These are phyloP conservation scores for Staphylotrichum tortipilum DNA, from an alignment of 495 filamentous ascomycete genomes.

Conservation along the genomic window DNA sequence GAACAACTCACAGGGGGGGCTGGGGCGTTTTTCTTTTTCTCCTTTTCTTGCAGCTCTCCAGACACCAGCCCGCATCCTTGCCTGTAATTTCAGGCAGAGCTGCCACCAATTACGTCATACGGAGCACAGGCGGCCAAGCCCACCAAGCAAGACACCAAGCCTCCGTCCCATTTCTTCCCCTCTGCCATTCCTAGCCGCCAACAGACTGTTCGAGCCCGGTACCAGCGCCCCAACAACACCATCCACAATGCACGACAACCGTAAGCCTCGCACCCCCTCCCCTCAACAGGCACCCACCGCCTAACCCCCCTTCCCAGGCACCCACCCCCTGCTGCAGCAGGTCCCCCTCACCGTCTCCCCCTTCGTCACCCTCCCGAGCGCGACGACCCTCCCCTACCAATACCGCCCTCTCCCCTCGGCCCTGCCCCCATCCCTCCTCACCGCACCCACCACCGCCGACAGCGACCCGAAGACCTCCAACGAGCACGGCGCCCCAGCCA, in stretches of 20 bases:
- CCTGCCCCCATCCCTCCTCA: constrained; percentile 63
- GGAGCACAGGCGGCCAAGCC: too few species aligned
- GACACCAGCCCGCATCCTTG: too few species aligned
- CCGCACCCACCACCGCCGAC: constrained; percentile 26
- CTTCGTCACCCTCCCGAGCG: constrained; percentile 82
- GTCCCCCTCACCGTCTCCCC: constrained; percentile 89
- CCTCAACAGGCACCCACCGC: neutral
- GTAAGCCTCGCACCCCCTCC: constrained; percentile 16
- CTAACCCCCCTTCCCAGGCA: constrained; percentile 40
- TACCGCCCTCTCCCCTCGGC: constrained; percentile 83
- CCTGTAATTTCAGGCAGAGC: too few species aligned
- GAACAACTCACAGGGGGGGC: too few species aligned
- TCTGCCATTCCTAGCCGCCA: too few species aligned
- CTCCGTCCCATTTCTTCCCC: too few species aligned
- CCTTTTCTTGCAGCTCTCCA: too few species aligned
- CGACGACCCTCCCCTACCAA: constrained; percentile 88
- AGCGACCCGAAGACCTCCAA: constrained; percentile 23
- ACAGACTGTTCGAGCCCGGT: too few species aligned
- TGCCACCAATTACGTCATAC: too few species aligned
- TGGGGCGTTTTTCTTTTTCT: too few species aligned
- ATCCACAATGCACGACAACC: constrained; percentile 41
- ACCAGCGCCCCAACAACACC: too few species aligned
- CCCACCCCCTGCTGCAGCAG: constrained; percentile 84
- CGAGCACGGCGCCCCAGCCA: neutral
- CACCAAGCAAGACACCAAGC: too few species aligned